phyloP scores from a whole-genome alignment of 805 yeast genomes.

The Candida glaebosa region DNA sequence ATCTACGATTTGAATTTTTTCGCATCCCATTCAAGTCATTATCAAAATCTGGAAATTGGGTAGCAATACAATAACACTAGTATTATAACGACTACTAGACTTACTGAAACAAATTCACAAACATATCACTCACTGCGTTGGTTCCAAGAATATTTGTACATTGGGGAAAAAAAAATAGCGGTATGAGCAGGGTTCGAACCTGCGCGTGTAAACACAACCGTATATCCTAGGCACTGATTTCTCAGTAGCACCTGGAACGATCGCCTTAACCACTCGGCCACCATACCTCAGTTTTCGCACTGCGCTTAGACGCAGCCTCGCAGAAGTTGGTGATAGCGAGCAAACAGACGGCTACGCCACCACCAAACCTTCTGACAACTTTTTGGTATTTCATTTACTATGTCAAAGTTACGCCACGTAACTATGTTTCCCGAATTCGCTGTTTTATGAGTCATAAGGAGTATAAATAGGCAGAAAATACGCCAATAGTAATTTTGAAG shows the following conservation, averaged over 20 bases:
- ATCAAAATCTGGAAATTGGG: neutral
- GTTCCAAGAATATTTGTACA: no score
- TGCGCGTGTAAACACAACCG: conserved; percentile 78
- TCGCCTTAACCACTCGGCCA: conserved; percentile 81
- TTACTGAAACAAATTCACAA: no score
- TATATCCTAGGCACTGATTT: conserved; percentile 4
- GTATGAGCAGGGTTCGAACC: conserved; percentile 79
- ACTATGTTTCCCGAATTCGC: no score
- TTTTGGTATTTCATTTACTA: neutral
- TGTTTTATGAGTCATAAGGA: no score
- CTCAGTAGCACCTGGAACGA: conserved; percentile 54
- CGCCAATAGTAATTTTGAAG: no score
- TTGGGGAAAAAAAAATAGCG: conserved; percentile 38
- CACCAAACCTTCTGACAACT: neutral
- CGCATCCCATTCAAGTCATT: neutral
- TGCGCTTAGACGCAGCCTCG: conserved; percentile 2
- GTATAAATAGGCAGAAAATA: no score
- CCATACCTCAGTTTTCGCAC: conserved; percentile 33
- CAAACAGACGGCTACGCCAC: conserved; percentile 2
- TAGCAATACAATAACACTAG: no score
- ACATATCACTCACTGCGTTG: no score
- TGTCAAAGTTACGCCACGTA: no score
- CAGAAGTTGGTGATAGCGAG: neutral
- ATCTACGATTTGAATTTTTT: neutral
- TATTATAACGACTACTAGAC: no score